Evolutionary conservation across 1,284 basidiomycete species (phyloP).

Genomic region (Rhodotorula sp.): DNA sequence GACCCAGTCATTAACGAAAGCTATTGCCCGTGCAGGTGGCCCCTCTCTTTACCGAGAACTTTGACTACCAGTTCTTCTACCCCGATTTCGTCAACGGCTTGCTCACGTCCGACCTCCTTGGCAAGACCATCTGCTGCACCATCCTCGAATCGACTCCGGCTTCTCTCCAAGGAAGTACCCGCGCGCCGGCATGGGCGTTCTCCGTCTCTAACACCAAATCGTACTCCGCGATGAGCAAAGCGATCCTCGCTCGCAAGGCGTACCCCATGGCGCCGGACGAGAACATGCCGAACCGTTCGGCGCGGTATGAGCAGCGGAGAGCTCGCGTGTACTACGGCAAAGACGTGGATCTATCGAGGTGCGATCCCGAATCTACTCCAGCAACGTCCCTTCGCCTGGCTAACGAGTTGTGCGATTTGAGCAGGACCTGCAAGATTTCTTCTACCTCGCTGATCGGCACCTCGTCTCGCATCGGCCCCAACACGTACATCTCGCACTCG

Average conservation of each 20-base stretch:
- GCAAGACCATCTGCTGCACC: slow-evolving; percentile 90
- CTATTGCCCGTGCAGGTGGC: slow-evolving; percentile 63
- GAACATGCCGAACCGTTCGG: slow-evolving; percentile 74
- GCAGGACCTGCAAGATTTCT: slow-evolving; percentile 67
- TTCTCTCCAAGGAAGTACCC: background rate
- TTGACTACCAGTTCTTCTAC: slow-evolving; percentile 90
- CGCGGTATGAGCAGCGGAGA: slow-evolving; percentile 71
- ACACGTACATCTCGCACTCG: slow-evolving; percentile 64
- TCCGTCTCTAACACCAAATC: slow-evolving; percentile 62
- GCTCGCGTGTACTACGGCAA: slow-evolving; percentile 83
- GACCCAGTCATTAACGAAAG: background rate
- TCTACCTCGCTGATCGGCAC: slow-evolving; percentile 78
- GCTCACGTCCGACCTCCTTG: slow-evolving; percentile 88
- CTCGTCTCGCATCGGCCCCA: slow-evolving; percentile 62
- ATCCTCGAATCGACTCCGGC: slow-evolving; percentile 57
- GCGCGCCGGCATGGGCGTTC: slow-evolving; percentile 30
- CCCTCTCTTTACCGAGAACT: slow-evolving; percentile 97
- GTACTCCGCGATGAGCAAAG: slow-evolving; percentile 86
- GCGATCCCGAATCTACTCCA: slow-evolving; percentile 38
- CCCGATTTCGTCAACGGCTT: slow-evolving; percentile 95
- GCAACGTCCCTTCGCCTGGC: slow-evolving; percentile 44
- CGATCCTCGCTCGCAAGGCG: slow-evolving; percentile 87
- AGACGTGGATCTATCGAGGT: slow-evolving; percentile 61
- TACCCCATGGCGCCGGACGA: slow-evolving; percentile 93
- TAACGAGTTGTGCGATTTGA: slow-evolving; percentile 24